Conservation (phyloP, 768 basidiomycete species). For the Ramaria sp. region DNA sequence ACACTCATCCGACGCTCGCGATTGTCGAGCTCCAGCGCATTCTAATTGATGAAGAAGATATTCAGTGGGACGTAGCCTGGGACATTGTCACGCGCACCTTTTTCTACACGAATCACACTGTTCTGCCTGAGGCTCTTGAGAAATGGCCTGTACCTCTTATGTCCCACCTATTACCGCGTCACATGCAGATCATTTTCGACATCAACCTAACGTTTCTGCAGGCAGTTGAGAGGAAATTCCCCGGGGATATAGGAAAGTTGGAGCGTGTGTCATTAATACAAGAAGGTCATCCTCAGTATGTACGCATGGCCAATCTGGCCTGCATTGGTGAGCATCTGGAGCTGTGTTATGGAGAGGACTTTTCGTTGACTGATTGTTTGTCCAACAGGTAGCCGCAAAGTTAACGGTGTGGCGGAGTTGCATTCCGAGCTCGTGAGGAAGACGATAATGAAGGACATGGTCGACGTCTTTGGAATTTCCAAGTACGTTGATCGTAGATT, state of each 20-base stretch:
- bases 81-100: conserved; percentile 80
- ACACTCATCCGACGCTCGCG: conserved; percentile 91
- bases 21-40: conserved; percentile 94
- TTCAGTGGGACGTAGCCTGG: conserved; percentile 82
- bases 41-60: conserved; percentile 83
- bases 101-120: conserved; percentile 94
- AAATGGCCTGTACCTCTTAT: conserved; percentile 90
- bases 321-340: conserved; percentile 47
- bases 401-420: conserved; percentile 94
- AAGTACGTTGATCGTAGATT: conserved; percentile 31
- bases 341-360: background rate
- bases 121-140: conserved; percentile 47
- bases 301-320: conserved; percentile 88
- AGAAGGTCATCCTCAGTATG: conserved; percentile 78
- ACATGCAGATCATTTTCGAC: conserved; percentile 89
- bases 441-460: conserved; percentile 84
- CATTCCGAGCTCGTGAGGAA: conserved; percentile 83
- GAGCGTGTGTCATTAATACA: conserved; percentile 88
- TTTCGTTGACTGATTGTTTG: conserved; percentile 1
- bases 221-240: conserved; percentile 86
- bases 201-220: conserved; percentile 46
- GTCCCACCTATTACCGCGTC: conserved; percentile 77
- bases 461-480: conserved; percentile 82
- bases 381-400: conserved; percentile 55
- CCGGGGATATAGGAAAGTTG: conserved; percentile 72